phyloP scores from a whole-genome alignment of 495 filamentous ascomycete species.

The Hypoxylon lienhwacheense region DNA sequence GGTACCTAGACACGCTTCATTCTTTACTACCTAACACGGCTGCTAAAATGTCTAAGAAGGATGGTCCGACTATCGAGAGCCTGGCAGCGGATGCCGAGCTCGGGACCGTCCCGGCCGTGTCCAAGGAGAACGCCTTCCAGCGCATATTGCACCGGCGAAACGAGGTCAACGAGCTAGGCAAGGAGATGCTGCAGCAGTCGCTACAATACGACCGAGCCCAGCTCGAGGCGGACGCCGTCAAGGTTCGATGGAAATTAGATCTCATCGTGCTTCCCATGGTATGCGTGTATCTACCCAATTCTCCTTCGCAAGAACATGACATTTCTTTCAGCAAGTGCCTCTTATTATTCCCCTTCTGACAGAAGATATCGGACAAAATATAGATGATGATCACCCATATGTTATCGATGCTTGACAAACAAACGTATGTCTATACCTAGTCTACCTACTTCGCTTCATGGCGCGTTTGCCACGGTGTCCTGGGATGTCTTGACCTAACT shows the following conservation, averaged over 20 bases:
- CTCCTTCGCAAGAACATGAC: neutral
- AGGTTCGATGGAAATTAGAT: slow-evolving; percentile 37
- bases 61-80: slow-evolving; percentile 6
- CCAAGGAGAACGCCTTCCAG: slow-evolving; percentile 23
- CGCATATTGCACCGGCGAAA: slow-evolving; percentile 24
- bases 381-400: slow-evolving; percentile 42
- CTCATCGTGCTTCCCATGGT: slow-evolving; percentile 40
- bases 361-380: neutral
- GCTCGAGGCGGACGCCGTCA: slow-evolving; percentile 35
- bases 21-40: neutral
- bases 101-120: slow-evolving; percentile 6
- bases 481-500: neutral
- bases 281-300: too few species aligned
- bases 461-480: slow-evolving; percentile 7
- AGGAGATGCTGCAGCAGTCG: slow-evolving; percentile 36
- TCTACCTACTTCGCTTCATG: too few species aligned
- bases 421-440: slow-evolving; percentile 33
- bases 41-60: slow-evolving; percentile 32
- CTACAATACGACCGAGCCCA: slow-evolving; percentile 39
- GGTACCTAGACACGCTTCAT: neutral
- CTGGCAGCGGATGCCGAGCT: slow-evolving; percentile 16
- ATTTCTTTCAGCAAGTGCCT: neutral
- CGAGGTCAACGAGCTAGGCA: slow-evolving; percentile 32
- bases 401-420: slow-evolving; percentile 40
- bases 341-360: too few species aligned